A percentile compares a stretch with the other conserved stretches of the same genome.
Conservation (phyloP, 2,329 filamentous ascomycete species). For the Trichophaea hybrida region DNA sequence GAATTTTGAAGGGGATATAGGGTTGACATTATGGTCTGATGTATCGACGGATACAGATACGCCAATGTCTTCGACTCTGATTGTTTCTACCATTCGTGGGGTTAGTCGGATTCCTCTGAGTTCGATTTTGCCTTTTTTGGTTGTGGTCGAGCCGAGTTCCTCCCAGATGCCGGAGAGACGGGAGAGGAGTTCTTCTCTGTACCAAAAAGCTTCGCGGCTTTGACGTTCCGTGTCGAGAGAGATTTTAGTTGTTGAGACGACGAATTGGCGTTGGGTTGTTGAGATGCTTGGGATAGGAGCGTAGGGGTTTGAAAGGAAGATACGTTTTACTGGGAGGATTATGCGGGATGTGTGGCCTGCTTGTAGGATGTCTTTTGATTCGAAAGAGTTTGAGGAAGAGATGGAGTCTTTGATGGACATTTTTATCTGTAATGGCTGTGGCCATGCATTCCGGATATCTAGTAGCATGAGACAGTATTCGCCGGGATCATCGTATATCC, state of each 20-base stretch:
- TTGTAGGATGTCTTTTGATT: conserved; percentile 42
- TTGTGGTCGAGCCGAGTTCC: conserved; percentile 36
- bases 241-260: conserved; percentile 67
- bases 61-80: conserved; percentile 65
- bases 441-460: conserved; percentile 83
- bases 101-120: conserved; percentile 60
- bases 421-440: conserved; percentile 54
- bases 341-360: conserved; percentile 59
- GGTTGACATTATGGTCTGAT: conserved; percentile 25
- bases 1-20: conserved; percentile 37
- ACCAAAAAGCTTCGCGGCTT: conserved; percentile 79
- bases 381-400: conserved; percentile 33
- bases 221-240: conserved; percentile 65
- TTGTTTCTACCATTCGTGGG: conserved; percentile 64
- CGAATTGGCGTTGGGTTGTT: conserved; percentile 74
- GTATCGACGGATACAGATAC: conserved; percentile 45
- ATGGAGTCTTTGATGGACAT: conserved; percentile 34
- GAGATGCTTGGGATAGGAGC: conserved; percentile 67
- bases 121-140: conserved; percentile 55
- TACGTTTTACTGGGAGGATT: conserved; percentile 58
- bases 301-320: conserved; percentile 63
- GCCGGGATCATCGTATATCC: conserved; percentile 34
- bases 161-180: conserved; percentile 58
- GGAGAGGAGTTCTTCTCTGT: conserved; percentile 64
- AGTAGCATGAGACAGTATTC: conserved; percentile 67